Base-by-base conservation (phyloP, 2,329 filamentous ascomycete species). In the Talaromyces islandicus region DNA sequence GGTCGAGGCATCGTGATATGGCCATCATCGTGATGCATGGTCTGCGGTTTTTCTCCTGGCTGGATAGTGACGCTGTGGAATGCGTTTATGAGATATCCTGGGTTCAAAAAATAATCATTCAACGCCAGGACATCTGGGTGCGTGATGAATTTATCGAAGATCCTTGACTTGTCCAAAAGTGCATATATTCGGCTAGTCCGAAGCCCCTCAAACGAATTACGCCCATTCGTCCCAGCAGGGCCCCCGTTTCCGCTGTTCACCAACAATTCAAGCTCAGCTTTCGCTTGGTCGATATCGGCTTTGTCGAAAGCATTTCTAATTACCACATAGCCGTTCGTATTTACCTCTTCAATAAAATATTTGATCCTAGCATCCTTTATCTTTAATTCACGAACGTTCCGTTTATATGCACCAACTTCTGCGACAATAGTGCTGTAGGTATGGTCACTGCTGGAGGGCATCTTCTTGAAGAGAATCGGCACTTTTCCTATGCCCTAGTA, bases 121-220 rank as follows among this genome's bases (percentile, higher is more conserved):
- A 56, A 56, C 4, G 54, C 54, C 17, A 56, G 30, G 17, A 56
- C 38, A 17, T 56, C 54, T 25, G 54, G 35, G 12, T 56, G 54
- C 12, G 38, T n/a, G 38, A 56, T 25, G 25, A 56, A 56, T 56
- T 56, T 56, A 32, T 56, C 54, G n/a, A 56, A 56, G 11, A 56
- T 12, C 25, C 54, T 56, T 2, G 54, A 56, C 17, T 56, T 56
- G 17, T 56, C 38, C 25, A 56, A 56, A 7, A 56, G 54, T 17
- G 54, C 17, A 48, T 56, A 56, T 56, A 56, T 48, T 35, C 54
- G 38, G 5, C 54, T 38, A 21, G 54, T 56, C 17, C 30, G 32
- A 3, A 25, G 25, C 6, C 54, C 54, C 24, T 56, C 54, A 56
- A 56, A 56, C 2, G 54, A 38, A 17, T 56, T 56, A 6, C 54